Conservation (phyloP, 148 eudicot species). For the Cornus florida region DNA sequence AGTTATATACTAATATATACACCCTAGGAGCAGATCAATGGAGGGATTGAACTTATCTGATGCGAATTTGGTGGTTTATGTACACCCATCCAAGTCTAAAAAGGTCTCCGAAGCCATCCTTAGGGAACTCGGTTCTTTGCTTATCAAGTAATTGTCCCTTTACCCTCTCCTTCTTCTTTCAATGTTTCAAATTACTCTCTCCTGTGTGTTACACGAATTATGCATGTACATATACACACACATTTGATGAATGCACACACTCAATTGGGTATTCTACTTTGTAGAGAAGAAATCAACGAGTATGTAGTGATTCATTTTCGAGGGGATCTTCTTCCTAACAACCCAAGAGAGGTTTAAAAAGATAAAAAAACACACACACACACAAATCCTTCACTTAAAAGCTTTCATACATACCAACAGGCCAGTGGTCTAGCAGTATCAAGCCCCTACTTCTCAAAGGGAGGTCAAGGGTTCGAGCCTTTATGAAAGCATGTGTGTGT, state of each 20-base stretch:
- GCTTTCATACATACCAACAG: no score
- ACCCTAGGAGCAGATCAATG: conserved; percentile 15
- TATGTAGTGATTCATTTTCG: no score
- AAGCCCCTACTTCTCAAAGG: no score
- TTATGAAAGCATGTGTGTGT: no score
- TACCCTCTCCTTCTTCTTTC: not conserved
- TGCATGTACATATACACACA: not conserved
- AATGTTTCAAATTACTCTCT: not conserved
- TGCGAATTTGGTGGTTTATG: conserved; percentile 52
- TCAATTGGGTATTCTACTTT: not conserved
- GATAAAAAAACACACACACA: no score
- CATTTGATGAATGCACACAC: not conserved
- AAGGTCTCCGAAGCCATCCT: conserved; percentile 43
- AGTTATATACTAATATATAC: no score
- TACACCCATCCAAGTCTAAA: conserved; percentile 67
- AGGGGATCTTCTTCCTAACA: no score
- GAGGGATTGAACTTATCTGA: conserved; percentile 52
- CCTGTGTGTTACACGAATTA: not conserved
- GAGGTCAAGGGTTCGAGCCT: no score
- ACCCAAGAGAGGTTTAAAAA: no score
- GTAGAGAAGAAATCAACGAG: no score
- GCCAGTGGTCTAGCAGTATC: no score
- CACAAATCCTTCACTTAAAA: no score
- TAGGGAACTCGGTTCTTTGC: conserved; percentile 56
- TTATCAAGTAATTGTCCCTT: conserved; percentile 51